phyloP scores from a whole-genome alignment of 140 eudicot genomes.

The Ambrosia hybrid region DNA sequence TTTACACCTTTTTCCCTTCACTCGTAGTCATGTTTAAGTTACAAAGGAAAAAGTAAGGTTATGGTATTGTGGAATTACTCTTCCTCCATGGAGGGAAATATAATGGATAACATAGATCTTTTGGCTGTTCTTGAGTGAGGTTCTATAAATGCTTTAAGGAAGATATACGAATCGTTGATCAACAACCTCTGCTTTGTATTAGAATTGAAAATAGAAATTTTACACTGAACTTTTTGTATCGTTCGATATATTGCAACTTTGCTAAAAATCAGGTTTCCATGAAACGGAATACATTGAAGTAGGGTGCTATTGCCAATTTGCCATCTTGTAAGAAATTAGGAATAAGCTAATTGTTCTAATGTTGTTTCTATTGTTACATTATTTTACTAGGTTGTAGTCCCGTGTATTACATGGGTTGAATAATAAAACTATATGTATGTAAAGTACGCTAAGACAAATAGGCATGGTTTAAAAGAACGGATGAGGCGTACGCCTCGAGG shows the following conservation, averaged over 20 bases:
- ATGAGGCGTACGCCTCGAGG: no score
- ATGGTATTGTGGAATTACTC: constrained; percentile 10
- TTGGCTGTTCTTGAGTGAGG: background rate
- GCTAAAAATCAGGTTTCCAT: background rate
- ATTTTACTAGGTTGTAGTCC: background rate
- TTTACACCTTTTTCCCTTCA: constrained; percentile 1
- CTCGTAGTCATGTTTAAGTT: constrained; percentile 5
- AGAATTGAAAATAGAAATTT: background rate
- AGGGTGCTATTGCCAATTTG: background rate
- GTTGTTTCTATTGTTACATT: background rate
- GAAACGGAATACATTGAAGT: background rate
- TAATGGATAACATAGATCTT: constrained; percentile 9
- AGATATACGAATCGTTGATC: no score
- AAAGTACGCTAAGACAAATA: no score
- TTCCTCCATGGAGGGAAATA: constrained; percentile 7
- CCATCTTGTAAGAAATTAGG: constrained; percentile 1
- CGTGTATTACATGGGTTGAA: no score
- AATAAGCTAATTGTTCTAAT: background rate
- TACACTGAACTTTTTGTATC: background rate
- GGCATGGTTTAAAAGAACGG: no score
- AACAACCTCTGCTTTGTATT: no score
- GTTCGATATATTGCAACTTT: background rate
- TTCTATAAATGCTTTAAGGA: constrained; percentile 1
- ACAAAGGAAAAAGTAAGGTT: constrained; percentile 4
- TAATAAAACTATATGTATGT: no score